Evolutionary conservation across 2,329 filamentous ascomycete species (phyloP).

Genomic region (Colletotrichum kahawae): DNA sequence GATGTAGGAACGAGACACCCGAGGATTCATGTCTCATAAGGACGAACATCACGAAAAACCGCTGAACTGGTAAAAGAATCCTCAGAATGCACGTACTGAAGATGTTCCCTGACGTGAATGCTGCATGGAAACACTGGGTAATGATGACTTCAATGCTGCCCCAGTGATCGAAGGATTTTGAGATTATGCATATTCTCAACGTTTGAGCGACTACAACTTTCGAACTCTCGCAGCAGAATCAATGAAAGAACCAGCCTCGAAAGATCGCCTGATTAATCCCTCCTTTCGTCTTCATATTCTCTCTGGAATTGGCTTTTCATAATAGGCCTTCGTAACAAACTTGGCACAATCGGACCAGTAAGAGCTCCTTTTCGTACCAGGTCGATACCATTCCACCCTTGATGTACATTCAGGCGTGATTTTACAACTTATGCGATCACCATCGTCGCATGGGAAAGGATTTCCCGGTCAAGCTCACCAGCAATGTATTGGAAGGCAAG

Average conservation of each 20-base stretch:
- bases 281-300: not conserved
- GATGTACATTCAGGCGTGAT: not conserved
- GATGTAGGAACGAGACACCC: not conserved
- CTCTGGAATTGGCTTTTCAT: not conserved
- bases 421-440: not conserved
- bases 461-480: not conserved
- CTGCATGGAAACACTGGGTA: not conserved
- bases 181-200: not conserved
- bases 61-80: not conserved
- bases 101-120: not conserved
- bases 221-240: not conserved
- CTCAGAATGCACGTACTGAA: not conserved
- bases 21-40: not conserved
- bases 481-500: not conserved
- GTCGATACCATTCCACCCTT: not conserved
- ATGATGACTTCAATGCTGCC: not conserved
- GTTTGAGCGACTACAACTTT: not conserved
- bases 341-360: not conserved
- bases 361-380: not conserved
- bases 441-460: not conserved
- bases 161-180: not conserved
- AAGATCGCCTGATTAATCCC: not conserved
- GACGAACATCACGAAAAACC: not conserved
- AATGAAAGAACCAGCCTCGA: not conserved
- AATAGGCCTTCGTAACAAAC: not conserved